These are phyloP conservation scores for Domatiomyces globalis DNA, from an alignment of 2,329 filamentous ascomycete genomes.

Conservation along the genomic window DNA sequence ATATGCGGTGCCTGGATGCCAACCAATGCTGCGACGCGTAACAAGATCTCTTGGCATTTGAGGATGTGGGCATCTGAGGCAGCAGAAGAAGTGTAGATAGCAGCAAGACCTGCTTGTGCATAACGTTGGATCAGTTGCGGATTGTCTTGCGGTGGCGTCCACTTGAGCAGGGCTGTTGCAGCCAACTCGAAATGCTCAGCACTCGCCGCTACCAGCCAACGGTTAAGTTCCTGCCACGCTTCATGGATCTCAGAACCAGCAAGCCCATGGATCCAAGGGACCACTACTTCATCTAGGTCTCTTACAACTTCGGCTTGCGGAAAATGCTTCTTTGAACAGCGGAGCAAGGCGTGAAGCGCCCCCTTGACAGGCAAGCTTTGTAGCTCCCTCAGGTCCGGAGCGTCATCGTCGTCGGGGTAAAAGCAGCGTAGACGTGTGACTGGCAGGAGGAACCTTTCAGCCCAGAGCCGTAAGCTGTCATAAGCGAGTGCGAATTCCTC, in stretches of 20 bases:
- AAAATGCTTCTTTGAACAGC: slow-evolving; percentile 20
- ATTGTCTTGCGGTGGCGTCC: slow-evolving; percentile 47
- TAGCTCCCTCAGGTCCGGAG: slow-evolving; percentile 36
- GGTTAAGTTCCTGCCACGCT: slow-evolving; percentile 45
- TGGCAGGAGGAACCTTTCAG: slow-evolving; percentile 45
- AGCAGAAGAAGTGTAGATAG: slow-evolving; percentile 41
- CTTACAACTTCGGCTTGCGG: slow-evolving; percentile 29
- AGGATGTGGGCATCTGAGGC: slow-evolving; percentile 1
- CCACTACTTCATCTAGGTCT: slow-evolving; percentile 45
- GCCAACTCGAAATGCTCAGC: slow-evolving; percentile 36
- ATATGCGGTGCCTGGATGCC: slow-evolving; percentile 23
- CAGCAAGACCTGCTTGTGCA: slow-evolving; percentile 45
- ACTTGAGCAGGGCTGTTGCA: slow-evolving; percentile 38
- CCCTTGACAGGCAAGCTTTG: slow-evolving; percentile 37
- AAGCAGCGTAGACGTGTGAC: slow-evolving; percentile 47
- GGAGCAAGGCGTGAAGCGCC: slow-evolving; percentile 41
- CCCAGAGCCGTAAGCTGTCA: slow-evolving; percentile 42
- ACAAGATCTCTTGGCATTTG: slow-evolving; percentile 20
- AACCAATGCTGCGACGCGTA: slow-evolving; percentile 37
- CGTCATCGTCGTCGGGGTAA: slow-evolving; percentile 42
- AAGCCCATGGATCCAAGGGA: slow-evolving; percentile 50
- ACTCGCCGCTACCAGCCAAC: slow-evolving; percentile 44
- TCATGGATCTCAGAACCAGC: slow-evolving; percentile 19
- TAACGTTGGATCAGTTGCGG: slow-evolving; percentile 39
- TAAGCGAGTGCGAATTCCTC: slow-evolving; percentile 43